Evolutionary conservation across 2,329 filamentous ascomycete genomes (phyloP).

Genomic region (Microcyclospora tardicrescens): DNA sequence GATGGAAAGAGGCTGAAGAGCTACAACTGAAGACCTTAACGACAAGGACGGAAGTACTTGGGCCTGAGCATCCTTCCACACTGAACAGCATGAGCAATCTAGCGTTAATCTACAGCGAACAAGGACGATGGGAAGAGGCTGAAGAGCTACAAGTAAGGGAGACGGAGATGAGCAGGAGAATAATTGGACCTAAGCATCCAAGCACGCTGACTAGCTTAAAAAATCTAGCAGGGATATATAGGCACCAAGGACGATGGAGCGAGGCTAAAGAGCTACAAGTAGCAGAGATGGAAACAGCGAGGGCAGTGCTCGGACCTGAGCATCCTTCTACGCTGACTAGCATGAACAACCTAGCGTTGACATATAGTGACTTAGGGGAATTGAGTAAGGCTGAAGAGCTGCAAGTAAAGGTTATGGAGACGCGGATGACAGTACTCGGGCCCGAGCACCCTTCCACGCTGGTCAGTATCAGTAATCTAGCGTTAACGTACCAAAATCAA

Average conservation of each 20-base stretch:
- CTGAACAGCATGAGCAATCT: conserved; percentile 3
- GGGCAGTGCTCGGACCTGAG: conserved; percentile 2
- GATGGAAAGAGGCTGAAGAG: conserved; percentile 3
- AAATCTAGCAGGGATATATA: conserved; percentile 3
- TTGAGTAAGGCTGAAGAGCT: conserved; percentile 4
- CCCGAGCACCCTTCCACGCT: conserved; percentile 4
- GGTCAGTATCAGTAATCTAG: conserved; percentile 4
- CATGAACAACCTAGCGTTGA: conserved; percentile 4
- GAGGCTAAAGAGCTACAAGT: conserved; percentile 2
- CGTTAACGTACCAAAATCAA: neutral
- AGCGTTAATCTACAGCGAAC: conserved; percentile 2
- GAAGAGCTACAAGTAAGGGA: conserved; percentile 2
- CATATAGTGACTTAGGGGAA: conserved; percentile 1
- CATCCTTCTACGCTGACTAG: conserved; percentile 5
- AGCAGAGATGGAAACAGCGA: no score
- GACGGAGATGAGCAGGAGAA: neutral
- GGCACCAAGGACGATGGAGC: conserved; percentile 1
- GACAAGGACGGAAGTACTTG: conserved; percentile 1
- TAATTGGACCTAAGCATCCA: conserved; percentile 5
- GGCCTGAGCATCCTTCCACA: conserved; percentile 4
- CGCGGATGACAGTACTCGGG: conserved; percentile 3
- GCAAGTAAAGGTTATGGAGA: no score
- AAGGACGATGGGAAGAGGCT: conserved; percentile 2
- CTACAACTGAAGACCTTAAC: neutral
- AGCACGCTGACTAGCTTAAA: conserved; percentile 1